Percentiles rank a stretch among this genome's conserved stretches.
Evolutionary conservation across 129 eudicot species (phyloP).

Genomic region (Mikania micrantha): DNA sequence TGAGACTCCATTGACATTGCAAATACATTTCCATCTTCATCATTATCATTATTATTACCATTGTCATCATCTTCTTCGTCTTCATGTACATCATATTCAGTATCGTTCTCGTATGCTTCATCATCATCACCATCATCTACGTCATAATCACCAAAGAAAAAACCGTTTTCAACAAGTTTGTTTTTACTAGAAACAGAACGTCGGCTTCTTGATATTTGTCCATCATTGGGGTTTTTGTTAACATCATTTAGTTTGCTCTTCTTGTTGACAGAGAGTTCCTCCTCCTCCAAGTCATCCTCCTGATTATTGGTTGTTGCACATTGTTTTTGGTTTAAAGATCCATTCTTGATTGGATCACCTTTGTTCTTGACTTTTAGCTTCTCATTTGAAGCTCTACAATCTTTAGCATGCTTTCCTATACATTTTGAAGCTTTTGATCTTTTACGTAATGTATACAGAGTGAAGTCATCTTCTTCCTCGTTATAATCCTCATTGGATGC

Average conservation of each 20-base stretch:
- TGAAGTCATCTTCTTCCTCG: conserved; percentile 21
- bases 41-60: conserved; percentile 14
- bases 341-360: conserved; percentile 14
- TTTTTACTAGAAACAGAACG: conserved; percentile 11
- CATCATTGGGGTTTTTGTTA: background rate
- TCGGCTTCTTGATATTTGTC: conserved; percentile 6
- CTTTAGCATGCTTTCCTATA: conserved; percentile 12
- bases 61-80: conserved; percentile 15
- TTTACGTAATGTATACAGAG: conserved; percentile 1
- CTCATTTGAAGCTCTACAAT: conserved; percentile 6
- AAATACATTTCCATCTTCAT: conserved; percentile 10
- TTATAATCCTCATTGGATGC: conserved; percentile 30
- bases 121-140: conserved; percentile 15
- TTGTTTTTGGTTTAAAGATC: conserved; percentile 2
- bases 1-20: background rate
- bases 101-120: background rate
- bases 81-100: conserved; percentile 9
- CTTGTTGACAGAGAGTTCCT: conserved; percentile 15
- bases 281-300: conserved; percentile 16
- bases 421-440: conserved; percentile 15
- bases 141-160: background rate
- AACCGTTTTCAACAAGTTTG: conserved; percentile 8
- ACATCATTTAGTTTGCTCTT: conserved; percentile 17
- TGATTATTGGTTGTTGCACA: background rate
- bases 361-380: conserved; percentile 3